Conservation (phyloP, 148 eudicot genomes). For the Vaccinium darrowii region DNA sequence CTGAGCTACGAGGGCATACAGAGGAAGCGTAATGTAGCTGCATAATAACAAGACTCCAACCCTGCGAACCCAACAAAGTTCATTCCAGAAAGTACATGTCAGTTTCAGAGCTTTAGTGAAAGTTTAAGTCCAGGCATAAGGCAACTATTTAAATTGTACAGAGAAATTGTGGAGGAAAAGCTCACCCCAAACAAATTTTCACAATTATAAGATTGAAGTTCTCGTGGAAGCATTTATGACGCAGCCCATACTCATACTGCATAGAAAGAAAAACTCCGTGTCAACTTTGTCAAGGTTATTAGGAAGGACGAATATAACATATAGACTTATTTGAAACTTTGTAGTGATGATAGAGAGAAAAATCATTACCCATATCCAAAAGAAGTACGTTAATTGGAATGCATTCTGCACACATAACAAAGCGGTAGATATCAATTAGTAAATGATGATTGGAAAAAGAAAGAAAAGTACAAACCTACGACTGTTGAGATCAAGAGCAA, state of each 20-base stretch:
- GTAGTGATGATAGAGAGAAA: not conserved
- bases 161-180: not conserved
- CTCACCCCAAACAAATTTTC: conserved; percentile 67
- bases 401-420: conserved; percentile 62
- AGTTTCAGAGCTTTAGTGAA: not conserved
- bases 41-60: conserved; percentile 55
- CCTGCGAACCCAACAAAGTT: conserved; percentile 36
- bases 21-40: conserved; percentile 85
- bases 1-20: conserved; percentile 84
- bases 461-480: not conserved
- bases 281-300: not conserved
- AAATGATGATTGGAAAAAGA: not conserved
- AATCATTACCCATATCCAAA: conserved; percentile 81
- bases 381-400: conserved; percentile 80
- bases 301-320: not conserved
- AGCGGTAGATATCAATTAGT: conserved; percentile 16
- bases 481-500: not conserved
- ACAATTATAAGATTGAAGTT: conserved; percentile 23
- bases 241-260: conserved; percentile 69
- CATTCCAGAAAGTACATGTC: not conserved
- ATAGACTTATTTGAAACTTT: conserved; percentile 1
- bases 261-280: conserved; percentile 11
- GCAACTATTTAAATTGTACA: not conserved
- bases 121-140: conserved; percentile 4
- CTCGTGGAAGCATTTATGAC: conserved; percentile 56